Conservation (phyloP, 441 rosid genomes). For the Jatropha podagrica region DNA sequence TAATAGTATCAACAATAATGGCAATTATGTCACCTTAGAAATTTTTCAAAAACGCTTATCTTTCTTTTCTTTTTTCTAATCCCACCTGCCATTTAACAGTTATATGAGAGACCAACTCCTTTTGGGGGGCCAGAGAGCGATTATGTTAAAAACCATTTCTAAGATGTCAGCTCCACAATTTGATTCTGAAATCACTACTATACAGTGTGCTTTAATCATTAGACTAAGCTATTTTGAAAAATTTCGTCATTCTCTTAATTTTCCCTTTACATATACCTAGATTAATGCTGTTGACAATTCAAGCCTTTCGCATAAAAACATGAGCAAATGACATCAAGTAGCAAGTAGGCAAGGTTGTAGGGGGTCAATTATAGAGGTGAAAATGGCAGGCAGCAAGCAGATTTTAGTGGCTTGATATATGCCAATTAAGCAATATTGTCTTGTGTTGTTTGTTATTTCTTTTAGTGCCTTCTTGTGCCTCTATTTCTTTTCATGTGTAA, state of each 20-base stretch:
- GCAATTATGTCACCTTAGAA: not conserved
- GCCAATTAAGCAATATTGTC: not conserved
- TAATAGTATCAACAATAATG: not conserved
- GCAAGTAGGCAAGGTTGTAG: not conserved
- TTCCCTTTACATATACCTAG: too few relatives aligned
- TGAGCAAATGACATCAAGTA: constrained; percentile 6
- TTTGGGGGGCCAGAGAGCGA: too few relatives aligned
- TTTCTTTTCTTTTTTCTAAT: too few relatives aligned
- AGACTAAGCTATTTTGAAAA: too few relatives aligned
- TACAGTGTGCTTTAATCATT: too few relatives aligned
- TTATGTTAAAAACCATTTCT: too few relatives aligned
- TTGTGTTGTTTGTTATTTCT: not conserved
- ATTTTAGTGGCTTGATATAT: constrained; percentile 4
- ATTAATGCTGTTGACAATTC: not conserved
- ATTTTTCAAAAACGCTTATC: not conserved
- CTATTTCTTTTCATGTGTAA: not conserved
- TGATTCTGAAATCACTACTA: too few relatives aligned
- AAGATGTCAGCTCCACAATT: too few relatives aligned
- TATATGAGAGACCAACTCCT: too few relatives aligned
- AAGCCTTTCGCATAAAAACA: not conserved
- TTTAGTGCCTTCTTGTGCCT: not conserved
- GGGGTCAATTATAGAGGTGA: not conserved
- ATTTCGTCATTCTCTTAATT: too few relatives aligned
- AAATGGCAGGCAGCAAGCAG: constrained; percentile 2
- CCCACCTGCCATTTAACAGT: too few relatives aligned